Conservation (phyloP, 108 stramenopile genomes). For the Conticribra weissflogii region DNA sequence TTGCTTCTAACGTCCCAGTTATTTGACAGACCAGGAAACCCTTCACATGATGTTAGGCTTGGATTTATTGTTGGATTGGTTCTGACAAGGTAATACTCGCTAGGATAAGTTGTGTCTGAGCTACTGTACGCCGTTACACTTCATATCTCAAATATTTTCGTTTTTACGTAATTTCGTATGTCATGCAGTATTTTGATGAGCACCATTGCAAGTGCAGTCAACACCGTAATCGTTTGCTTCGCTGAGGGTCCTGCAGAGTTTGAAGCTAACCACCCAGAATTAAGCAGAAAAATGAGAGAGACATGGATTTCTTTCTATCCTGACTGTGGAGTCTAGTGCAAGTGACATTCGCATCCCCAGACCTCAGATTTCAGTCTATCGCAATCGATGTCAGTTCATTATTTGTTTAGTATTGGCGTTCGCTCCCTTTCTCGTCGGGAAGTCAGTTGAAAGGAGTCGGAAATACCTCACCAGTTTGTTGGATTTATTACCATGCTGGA, state of each 20-base stretch:
- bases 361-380: too few species aligned
- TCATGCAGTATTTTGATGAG: constrained; percentile 53
- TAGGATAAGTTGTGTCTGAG: too few species aligned
- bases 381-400: too few species aligned
- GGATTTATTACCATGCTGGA: too few species aligned
- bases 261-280: constrained; percentile 81
- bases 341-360: too few species aligned
- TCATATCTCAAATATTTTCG: constrained; percentile 1
- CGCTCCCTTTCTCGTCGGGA: too few species aligned
- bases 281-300: constrained; percentile 68
- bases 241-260: constrained; percentile 87
- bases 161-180: not conserved
- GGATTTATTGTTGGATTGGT: constrained; percentile 78
- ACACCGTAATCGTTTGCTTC: constrained; percentile 89
- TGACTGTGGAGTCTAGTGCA: constrained; percentile 25
- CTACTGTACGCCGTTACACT: too few species aligned
- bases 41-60: constrained; percentile 18
- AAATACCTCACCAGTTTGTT: too few species aligned
- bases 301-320: constrained; percentile 65
- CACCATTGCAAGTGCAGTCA: constrained; percentile 78
- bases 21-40: not conserved
- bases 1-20: not conserved
- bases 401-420: too few species aligned
- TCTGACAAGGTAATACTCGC: constrained; percentile 37
- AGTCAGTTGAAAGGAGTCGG: too few species aligned